These are phyloP conservation scores for Ceratocystis huliohia DNA, from an alignment of 2,329 filamentous ascomycete species.

Conservation along the genomic window DNA sequence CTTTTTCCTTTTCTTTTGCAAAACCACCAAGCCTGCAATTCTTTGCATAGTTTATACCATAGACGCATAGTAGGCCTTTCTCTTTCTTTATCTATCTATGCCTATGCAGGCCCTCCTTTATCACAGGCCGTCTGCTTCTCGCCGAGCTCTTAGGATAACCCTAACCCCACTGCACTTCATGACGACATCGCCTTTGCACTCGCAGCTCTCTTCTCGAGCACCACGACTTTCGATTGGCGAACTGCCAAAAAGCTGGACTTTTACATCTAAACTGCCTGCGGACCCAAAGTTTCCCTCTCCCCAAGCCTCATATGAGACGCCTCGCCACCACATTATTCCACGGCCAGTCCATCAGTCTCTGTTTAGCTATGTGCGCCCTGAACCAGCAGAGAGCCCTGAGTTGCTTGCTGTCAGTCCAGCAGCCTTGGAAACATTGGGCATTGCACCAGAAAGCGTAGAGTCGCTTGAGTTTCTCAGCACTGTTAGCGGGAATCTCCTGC, in stretches of 20 bases:
- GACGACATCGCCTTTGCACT: background rate
- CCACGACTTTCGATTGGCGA: slow-evolving; percentile 33
- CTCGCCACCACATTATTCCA: slow-evolving; percentile 62
- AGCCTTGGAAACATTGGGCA: slow-evolving; percentile 69
- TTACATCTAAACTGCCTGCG: slow-evolving; percentile 55
- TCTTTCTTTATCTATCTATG: background rate
- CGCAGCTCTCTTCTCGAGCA: background rate
- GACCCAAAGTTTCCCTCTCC: slow-evolving; percentile 73
- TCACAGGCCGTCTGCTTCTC: background rate
- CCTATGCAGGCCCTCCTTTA: background rate
- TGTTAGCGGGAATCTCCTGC: slow-evolving; percentile 70
- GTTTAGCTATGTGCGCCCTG: slow-evolving; percentile 84
- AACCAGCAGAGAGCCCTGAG: slow-evolving; percentile 57
- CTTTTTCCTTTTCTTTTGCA: background rate
- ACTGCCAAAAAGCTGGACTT: slow-evolving; percentile 52
- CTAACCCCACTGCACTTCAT: slow-evolving; percentile 11
- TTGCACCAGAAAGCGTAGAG: slow-evolving; percentile 53
- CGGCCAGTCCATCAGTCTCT: slow-evolving; percentile 73
- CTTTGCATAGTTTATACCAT: background rate
- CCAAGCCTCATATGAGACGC: slow-evolving; percentile 64
- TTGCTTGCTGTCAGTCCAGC: slow-evolving; percentile 67
- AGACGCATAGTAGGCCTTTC: background rate
- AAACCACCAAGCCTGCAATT: background rate
- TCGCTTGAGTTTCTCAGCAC: slow-evolving; percentile 63
- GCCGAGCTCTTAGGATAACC: background rate